These are phyloP conservation scores for Aspergillus fumigatiaffinis DNA, from an alignment of 2,329 filamentous ascomycete species.

Conservation along the genomic window DNA sequence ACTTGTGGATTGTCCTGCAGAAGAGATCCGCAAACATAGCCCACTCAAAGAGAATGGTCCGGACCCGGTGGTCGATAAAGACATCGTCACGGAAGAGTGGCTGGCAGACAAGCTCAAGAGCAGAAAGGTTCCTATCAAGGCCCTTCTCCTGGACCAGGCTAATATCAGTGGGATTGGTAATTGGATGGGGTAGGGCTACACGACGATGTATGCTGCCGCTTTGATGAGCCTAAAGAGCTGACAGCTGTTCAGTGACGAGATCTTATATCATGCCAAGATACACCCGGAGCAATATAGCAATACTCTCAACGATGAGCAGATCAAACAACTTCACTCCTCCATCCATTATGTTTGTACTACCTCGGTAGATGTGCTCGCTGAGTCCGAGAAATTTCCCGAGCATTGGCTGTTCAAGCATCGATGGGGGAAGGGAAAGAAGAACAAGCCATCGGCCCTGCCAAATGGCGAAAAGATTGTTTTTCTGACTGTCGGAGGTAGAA, in stretches of 20 bases:
- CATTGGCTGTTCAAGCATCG: conserved; percentile 86
- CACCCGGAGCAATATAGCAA: conserved; percentile 94
- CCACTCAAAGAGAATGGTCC: conserved; percentile 90
- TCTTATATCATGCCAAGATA: conserved; percentile 80
- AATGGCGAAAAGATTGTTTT: conserved; percentile 82
- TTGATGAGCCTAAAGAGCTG: background rate
- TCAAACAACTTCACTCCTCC: conserved; percentile 65
- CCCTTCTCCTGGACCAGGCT: conserved; percentile 79
- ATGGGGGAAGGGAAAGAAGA: conserved; percentile 86
- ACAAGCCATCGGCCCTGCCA: conserved; percentile 62
- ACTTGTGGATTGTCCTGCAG: conserved; percentile 73
- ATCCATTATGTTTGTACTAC: conserved; percentile 76
- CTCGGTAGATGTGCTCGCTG: conserved; percentile 72
- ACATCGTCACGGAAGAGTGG: conserved; percentile 72
- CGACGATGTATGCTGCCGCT: background rate
- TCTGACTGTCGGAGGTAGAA: conserved; percentile 84
- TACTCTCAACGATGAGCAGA: conserved; percentile 68
- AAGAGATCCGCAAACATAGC: conserved; percentile 68
- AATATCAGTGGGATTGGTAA: conserved; percentile 92
- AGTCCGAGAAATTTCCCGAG: conserved; percentile 78
- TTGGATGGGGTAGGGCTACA: conserved; percentile 69
- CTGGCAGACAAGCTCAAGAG: conserved; percentile 65
- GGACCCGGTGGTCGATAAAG: conserved; percentile 80
- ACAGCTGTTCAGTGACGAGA: conserved; percentile 62
- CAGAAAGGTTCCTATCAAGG: conserved; percentile 84